Evolutionary conservation across 345 rosid species (phyloP), one percentile per base, ranked within the genome.

Genomic region (Cardamine occulta): DNA sequence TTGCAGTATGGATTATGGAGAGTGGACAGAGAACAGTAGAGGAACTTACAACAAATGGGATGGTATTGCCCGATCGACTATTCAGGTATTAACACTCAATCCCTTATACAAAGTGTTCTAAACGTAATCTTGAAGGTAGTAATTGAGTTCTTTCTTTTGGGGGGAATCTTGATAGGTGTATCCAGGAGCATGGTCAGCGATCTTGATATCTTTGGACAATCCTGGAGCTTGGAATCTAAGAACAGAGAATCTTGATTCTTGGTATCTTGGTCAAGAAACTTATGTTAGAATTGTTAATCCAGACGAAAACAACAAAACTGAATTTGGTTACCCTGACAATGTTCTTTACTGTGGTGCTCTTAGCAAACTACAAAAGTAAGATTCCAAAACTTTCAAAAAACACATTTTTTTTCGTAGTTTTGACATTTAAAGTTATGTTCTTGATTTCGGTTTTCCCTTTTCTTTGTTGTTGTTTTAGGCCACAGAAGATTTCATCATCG

Each of bases 21-120:
- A 93, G 65, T 96, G 98, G 99, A 84, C 96, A 11, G 95, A 96
- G 55, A 89, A 86, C 76, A 93, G 99, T 86, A 86, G 98, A 78
- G 98, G 98, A 32, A 93, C 98, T 48, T 96, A 96, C 79, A 96
- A 96, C 73, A 96, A 96, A 81, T 96, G 98, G 98, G 99, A 93
- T 70, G 97, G 98, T 28, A 91, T 96, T 51, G 98, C 99, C 11
- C 96, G 99, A 12, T 53, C 88, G 12, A 92, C 99, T 28, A 76
- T 83, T 78, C 98, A 95, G 96, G 99, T 93, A 72, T 11, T 26
- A 63, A 45, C 47, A 55, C 55, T 60, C 68, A 48, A 24, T 47
- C 6, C 14, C 4, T 73, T 40, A 21, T 51, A 31, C 14, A 10
- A 19, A 37, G 14, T 31, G 17, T 65, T 47, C 17, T 17, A 15